phyloP scores from a whole-genome alignment of 305 asterid species.

The Rubia peregrina region DNA sequence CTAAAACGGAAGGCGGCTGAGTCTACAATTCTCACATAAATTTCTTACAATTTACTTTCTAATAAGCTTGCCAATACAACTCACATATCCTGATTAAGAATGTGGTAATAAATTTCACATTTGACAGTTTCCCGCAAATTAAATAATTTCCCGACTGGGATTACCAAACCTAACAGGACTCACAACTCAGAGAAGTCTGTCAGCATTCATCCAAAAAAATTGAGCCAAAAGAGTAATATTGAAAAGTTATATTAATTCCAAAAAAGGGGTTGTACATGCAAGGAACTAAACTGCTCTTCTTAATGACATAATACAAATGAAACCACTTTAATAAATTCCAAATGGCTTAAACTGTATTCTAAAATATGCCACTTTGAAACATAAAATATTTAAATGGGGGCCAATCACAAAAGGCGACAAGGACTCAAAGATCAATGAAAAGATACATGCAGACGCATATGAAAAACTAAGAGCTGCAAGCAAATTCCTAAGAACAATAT shows the following conservation, averaged over 20 bases:
- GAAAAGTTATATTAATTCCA: neutral
- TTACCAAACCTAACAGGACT: neutral
- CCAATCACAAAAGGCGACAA: too few species aligned
- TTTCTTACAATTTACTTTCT: neutral
- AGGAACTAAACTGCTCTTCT: neutral
- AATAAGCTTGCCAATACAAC: neutral
- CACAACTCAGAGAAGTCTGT: neutral
- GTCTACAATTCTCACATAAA: neutral
- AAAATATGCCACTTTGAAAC: neutral
- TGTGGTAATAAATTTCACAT: neutral
- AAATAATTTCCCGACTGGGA: neutral
- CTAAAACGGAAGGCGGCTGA: neutral
- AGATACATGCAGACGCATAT: neutral
- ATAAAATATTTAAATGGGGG: too few species aligned
- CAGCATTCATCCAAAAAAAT: neutral
- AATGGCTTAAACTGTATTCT: neutral
- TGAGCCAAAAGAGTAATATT: neutral
- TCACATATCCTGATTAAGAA: neutral
- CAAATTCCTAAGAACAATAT: constrained; percentile 2
- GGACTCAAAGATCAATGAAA: neutral
- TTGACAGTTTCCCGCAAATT: neutral
- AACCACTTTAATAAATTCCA: constrained; percentile 2
- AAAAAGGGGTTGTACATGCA: neutral
- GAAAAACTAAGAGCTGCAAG: neutral
- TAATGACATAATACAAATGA: neutral